These are phyloP conservation scores for Calonectria montana DNA, from an alignment of 2,329 filamentous ascomycete genomes.

Conservation along the genomic window DNA sequence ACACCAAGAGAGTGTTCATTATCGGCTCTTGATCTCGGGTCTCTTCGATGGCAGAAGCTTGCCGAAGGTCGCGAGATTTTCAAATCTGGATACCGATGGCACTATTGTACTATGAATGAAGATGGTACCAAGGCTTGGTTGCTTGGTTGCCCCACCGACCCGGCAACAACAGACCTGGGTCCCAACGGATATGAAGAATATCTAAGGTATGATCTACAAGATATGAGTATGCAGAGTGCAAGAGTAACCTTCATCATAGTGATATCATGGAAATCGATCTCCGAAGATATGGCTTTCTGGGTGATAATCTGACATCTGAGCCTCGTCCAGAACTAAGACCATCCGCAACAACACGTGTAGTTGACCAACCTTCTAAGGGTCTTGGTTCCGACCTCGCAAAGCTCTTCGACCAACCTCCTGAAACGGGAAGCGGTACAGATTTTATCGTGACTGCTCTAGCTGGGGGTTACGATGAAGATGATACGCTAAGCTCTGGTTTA, in stretches of 20 bases:
- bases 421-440: conserved; percentile 87
- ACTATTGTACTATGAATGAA: conserved; percentile 96
- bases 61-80: conserved; percentile 96
- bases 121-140: conserved; percentile 97
- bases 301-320: conserved; percentile 76
- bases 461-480: conserved; percentile 79
- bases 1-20: conserved; percentile 89
- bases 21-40: conserved; percentile 87
- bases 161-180: conserved; percentile 71
- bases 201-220: conserved; percentile 63
- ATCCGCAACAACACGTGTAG: conserved; percentile 57
- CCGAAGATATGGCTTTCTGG: conserved; percentile 88
- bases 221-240: not conserved
- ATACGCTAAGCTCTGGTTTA: conserved; percentile 65
- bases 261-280: conserved; percentile 96
- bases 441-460: conserved; percentile 90
- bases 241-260: conserved; percentile 53
- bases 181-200: conserved; percentile 86
- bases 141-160: conserved; percentile 88
- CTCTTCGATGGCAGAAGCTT: conserved; percentile 92
- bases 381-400: conserved; percentile 88
- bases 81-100: conserved; percentile 92
- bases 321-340: conserved; percentile 62
- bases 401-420: conserved; percentile 87
- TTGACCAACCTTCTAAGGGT: conserved; percentile 69